phyloP scores from a whole-genome alignment of 768 basidiomycete species.

The Nidula microcarpa region DNA sequence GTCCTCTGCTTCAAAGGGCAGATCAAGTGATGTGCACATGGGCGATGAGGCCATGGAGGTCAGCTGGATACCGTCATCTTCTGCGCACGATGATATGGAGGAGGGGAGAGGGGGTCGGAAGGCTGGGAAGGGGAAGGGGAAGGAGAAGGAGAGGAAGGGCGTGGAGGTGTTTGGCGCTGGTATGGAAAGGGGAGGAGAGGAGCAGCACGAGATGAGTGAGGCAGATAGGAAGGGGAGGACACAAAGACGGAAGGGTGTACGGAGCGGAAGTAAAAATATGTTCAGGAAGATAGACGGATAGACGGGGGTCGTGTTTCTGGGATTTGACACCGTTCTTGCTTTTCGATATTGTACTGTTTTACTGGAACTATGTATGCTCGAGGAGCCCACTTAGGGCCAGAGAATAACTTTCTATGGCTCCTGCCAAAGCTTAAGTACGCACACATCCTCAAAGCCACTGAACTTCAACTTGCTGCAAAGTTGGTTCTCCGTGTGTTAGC shows the following conservation, averaged over 20 bases:
- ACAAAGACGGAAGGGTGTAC: conserved; percentile 69
- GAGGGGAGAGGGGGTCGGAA: conserved; percentile 16
- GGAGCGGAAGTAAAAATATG: conserved; percentile 90
- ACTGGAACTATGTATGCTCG: too few species aligned
- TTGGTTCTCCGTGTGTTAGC: too few species aligned
- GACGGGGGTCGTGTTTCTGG: background rate
- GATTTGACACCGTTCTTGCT: background rate
- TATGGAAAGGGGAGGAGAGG: conserved; percentile 75
- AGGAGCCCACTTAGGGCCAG: too few species aligned
- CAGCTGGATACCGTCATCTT: conserved; percentile 70
- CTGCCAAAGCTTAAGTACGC: too few species aligned
- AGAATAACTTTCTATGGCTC: too few species aligned
- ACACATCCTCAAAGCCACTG: too few species aligned
- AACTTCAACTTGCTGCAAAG: too few species aligned
- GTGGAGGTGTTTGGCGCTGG: conserved; percentile 85
- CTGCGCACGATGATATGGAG: conserved; percentile 29
- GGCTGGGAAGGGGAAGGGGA: conserved; percentile 25
- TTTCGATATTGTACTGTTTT: background rate
- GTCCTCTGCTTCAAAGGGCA: conserved; percentile 4
- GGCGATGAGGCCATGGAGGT: conserved; percentile 71
- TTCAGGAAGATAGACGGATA: conserved; percentile 42
- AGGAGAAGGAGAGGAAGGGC: conserved; percentile 40
- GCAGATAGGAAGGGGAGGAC: conserved; percentile 77
- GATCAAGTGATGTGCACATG: conserved; percentile 8
- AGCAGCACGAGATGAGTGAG: conserved; percentile 50